Evolutionary conservation across 2,329 filamentous ascomycete species (phyloP).

Genomic region (Epichloe sp.): DNA sequence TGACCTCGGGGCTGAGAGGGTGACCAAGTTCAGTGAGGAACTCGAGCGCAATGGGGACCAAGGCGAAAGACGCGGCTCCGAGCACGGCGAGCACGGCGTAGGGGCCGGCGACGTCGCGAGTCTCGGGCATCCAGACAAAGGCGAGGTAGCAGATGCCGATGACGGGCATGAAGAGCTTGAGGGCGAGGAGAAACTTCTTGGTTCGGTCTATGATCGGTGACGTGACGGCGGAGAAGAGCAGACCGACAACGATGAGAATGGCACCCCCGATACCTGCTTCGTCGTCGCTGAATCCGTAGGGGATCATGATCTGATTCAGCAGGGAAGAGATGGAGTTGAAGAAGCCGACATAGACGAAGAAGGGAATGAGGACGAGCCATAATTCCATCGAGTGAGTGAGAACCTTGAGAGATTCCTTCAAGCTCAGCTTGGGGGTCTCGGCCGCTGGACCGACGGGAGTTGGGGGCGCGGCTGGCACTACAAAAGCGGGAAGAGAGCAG

Average conservation of each 20-base stretch:
- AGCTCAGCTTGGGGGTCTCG: slow-evolving; percentile 39
- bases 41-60: slow-evolving; percentile 78
- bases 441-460: slow-evolving; percentile 62
- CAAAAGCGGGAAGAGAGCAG: slow-evolving; percentile 61
- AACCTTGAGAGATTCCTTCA: slow-evolving; percentile 38
- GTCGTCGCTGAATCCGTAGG: slow-evolving; percentile 72
- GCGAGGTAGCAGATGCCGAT: slow-evolving; percentile 60
- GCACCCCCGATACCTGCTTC: slow-evolving; percentile 84
- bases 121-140: slow-evolving; percentile 64
- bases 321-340: slow-evolving; percentile 88
- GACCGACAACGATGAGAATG: slow-evolving; percentile 76
- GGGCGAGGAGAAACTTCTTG: slow-evolving; percentile 61
- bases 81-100: slow-evolving; percentile 65
- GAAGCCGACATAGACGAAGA: slow-evolving; percentile 72
- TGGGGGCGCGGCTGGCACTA: slow-evolving; percentile 64
- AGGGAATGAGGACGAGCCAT: slow-evolving; percentile 72
- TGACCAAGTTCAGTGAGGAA: slow-evolving; percentile 78
- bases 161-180: slow-evolving; percentile 63
- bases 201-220: slow-evolving; percentile 76
- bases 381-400: slow-evolving; percentile 52
- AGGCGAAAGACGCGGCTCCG: slow-evolving; percentile 65
- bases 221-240: slow-evolving; percentile 61
- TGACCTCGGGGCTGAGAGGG: slow-evolving; percentile 75
- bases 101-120: slow-evolving; percentile 49
- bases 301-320: slow-evolving; percentile 77